Evolutionary conservation across 164 flowering plant species (phyloP).

Genomic region (Macadamia tetraphylla): DNA sequence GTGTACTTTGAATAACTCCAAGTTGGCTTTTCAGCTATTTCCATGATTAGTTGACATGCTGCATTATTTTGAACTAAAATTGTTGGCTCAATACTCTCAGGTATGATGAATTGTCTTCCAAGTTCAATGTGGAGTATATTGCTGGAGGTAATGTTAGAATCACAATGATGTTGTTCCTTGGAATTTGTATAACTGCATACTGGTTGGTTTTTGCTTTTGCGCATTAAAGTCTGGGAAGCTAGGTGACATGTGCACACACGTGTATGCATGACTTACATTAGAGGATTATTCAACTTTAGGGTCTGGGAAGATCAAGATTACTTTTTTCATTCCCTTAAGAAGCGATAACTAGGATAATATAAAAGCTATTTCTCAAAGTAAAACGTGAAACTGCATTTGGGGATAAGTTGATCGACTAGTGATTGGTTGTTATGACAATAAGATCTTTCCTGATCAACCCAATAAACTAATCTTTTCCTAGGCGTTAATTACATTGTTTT

Average conservation of each 20-base stretch:
- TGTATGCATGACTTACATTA: too few relatives aligned
- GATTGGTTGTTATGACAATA: too few relatives aligned
- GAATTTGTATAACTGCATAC: neutral
- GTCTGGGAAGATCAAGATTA: too few relatives aligned
- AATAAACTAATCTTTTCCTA: neutral
- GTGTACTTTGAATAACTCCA: too few relatives aligned
- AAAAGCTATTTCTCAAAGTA: too few relatives aligned
- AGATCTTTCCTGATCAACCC: neutral
- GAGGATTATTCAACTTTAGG: too few relatives aligned
- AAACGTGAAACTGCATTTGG: too few relatives aligned
- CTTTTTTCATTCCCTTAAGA: too few relatives aligned
- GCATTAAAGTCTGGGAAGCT: too few relatives aligned
- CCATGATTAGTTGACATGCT: neutral
- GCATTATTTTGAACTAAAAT: conserved; percentile 3
- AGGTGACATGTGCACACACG: too few relatives aligned
- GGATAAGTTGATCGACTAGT: too few relatives aligned
- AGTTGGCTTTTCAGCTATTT: neutral
- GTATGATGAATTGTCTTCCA: conserved; percentile 64
- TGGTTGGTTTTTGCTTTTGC: neutral
- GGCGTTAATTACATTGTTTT: neutral
- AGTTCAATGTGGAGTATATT: conserved; percentile 58
- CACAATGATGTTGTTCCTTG: neutral
- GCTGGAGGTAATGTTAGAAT: conserved; percentile 64
- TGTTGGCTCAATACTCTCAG: conserved; percentile 25
- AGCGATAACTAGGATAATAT: too few relatives aligned